Conservation (phyloP, 148 eudicot species). For the Spergularia marina region DNA sequence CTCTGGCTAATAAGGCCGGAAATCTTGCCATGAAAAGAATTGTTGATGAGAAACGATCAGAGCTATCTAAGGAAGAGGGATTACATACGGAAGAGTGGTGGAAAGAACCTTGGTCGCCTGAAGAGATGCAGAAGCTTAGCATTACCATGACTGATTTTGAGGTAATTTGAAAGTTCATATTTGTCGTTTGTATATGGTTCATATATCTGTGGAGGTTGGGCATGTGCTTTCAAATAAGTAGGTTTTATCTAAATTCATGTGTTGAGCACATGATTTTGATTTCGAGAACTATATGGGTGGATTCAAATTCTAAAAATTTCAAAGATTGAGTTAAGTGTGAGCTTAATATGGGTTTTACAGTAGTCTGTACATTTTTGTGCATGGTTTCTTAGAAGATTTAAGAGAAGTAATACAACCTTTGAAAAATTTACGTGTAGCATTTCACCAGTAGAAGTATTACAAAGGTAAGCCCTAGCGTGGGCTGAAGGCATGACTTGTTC, state of each 20-base stretch:
- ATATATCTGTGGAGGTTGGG: not conserved
- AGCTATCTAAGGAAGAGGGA: slow-evolving; percentile 33
- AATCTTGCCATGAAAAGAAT: slow-evolving; percentile 84
- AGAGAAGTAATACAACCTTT: no score
- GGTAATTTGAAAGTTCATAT: slow-evolving; percentile 34
- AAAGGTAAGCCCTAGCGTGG: no score
- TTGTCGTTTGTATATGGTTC: no score
- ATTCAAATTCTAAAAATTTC: not conserved
- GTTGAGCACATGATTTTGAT: not conserved
- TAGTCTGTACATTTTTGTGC: not conserved
- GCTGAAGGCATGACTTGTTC: no score
- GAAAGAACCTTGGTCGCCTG: slow-evolving; percentile 57
- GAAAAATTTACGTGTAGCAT: no score
- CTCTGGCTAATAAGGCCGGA: slow-evolving; percentile 70
- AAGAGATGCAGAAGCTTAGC: slow-evolving; percentile 59
- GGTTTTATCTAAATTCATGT: not conserved
- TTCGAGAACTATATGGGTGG: not conserved
- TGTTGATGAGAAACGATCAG: slow-evolving; percentile 50
- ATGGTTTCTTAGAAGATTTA: no score
- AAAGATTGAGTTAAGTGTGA: not conserved
- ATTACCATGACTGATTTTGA: slow-evolving; percentile 80
- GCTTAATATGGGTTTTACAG: not conserved
- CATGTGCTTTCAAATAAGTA: not conserved
- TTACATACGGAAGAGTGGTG: slow-evolving; percentile 56
- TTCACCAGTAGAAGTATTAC: no score